phyloP scores from a whole-genome alignment of 371 early-diverging fungal genomes.

The Rhizopus microsporus region DNA sequence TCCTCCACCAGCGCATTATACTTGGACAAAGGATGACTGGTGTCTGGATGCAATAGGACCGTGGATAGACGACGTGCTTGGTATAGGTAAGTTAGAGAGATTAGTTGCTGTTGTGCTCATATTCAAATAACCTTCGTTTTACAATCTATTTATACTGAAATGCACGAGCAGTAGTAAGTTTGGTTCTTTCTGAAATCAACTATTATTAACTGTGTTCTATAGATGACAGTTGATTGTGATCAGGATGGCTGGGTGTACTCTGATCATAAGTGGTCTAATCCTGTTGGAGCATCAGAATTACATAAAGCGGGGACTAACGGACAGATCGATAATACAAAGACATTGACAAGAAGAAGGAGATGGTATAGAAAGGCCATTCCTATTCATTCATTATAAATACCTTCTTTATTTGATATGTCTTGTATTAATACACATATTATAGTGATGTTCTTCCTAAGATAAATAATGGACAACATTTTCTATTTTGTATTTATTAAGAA shows the following conservation, averaged over 20 bases:
- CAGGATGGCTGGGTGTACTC: conserved; percentile 41
- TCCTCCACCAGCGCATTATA: conserved; percentile 39
- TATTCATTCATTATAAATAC: neutral
- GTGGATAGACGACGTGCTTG: conserved; percentile 48
- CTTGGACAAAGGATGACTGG: conserved; percentile 42
- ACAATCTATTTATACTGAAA: too few species aligned
- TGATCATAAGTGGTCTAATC: conserved; percentile 32
- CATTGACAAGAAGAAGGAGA: conserved; percentile 30
- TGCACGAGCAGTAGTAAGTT: neutral
- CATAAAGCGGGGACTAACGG: neutral
- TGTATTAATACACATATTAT: neutral
- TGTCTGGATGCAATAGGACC: conserved; percentile 46
- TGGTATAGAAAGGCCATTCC: conserved; percentile 30
- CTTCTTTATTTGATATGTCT: neutral
- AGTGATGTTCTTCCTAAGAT: too few species aligned
- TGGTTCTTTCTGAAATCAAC: neutral
- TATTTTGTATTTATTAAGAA: neutral
- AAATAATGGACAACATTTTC: neutral
- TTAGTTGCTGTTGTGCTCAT: too few species aligned
- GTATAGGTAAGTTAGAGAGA: conserved; percentile 32
- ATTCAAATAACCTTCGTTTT: too few species aligned
- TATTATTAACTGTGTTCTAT: conserved; percentile 2
- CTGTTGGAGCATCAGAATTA: neutral
- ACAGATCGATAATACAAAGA: conserved; percentile 10
- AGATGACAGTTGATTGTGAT: conserved; percentile 30